Base-by-base conservation (phyloP, 2,329 filamentous ascomycete species). In the Trichoderma atroviride region DNA sequence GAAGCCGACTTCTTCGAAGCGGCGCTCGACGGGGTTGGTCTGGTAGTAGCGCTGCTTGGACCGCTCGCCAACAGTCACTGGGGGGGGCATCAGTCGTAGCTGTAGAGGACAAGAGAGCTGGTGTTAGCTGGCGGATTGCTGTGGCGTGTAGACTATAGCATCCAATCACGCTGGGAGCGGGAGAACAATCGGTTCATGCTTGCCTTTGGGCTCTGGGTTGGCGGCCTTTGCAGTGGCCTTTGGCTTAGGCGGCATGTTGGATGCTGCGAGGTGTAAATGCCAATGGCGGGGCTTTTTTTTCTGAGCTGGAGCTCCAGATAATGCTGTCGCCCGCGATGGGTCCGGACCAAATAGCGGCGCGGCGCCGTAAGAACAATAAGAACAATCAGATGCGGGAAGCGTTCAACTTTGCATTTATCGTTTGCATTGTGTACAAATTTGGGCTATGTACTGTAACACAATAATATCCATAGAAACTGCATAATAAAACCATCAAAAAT, bases 51-150 rank as follows among this genome's bases (percentile, higher is more conserved):
- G 82, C 70, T 83, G 79, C 69, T 79, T 77, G 72, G 82, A 82
- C 63, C 82, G 83, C 71, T 87, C 83, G 77, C 80, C 79, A 73
- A 87, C 75, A 19, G 86, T 88, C 71, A 80, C 78, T 11, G 82
- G 80, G 5, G 5, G 78, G 71, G 37, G 78, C 74, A 68, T 81
- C 77, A 63, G 78, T 72, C 74, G 72, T 71, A 72, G 68, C 62
- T 60, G 60, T 19, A 27, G 47, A 37, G n/a, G 43, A n/a, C 6
- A 1, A 1, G 27, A 27, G 27, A 24, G 35, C 29, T 9, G 6
- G 53, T 10, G 55, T 59, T 58, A 59, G 62, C 29, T 31, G 27
- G 40, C 4, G 24, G 7, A 0, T 50, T 33, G 27, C n/a, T 53
- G 24, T 4, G 11, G 9, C 5, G 47, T 50, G 47, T 9, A 22